phyloP scores from a whole-genome alignment of 352 stramenopile genomes.

The Globisporangium apiculatum region DNA sequence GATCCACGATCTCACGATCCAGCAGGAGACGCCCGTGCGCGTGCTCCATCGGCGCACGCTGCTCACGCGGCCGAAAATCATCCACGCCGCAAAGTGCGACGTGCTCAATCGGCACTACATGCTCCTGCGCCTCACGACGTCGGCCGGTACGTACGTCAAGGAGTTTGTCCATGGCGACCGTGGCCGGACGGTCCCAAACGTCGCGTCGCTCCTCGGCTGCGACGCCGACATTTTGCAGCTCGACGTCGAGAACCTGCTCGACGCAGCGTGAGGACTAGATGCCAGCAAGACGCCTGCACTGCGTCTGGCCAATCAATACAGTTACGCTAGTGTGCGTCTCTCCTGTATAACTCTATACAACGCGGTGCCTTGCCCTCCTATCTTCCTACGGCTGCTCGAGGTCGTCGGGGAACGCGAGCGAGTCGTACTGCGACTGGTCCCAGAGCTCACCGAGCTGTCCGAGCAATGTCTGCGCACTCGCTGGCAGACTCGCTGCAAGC shows the following conservation, averaged over 20 bases:
- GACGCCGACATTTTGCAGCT: slow-evolving; percentile 97
- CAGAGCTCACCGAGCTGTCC: slow-evolving; percentile 70
- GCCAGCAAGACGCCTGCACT: too few species aligned
- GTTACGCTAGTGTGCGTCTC: neutral
- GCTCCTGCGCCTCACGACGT: slow-evolving; percentile 92
- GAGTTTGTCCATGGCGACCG: slow-evolving; percentile 99
- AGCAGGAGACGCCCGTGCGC: slow-evolving; percentile 96
- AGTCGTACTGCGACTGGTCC: slow-evolving; percentile 79
- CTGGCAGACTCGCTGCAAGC: slow-evolving; percentile 11
- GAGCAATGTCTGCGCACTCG: slow-evolving; percentile 34
- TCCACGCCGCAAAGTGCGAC: slow-evolving; percentile 80
- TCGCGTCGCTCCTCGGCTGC: slow-evolving; percentile 87
- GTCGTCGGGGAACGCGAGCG: slow-evolving; percentile 44
- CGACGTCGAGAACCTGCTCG: slow-evolving; percentile 91
- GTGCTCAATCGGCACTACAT: slow-evolving; percentile 97
- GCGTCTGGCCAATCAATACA: too few species aligned
- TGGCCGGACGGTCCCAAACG: slow-evolving; percentile 94
- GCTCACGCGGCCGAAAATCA: slow-evolving; percentile 88
- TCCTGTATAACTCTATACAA: too few species aligned
- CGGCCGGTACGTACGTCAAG: slow-evolving; percentile 98
- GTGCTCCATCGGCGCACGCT: slow-evolving; percentile 96
- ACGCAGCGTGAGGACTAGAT: slow-evolving; percentile 27
- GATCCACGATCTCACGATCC: slow-evolving; percentile 82
- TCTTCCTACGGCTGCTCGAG: slow-evolving; percentile 1
- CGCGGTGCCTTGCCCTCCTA: neutral